A percentile compares a stretch with the other conserved stretches of the same genome.
phyloP scores from a whole-genome alignment of 176 grass and related monocot species.

The Typha latifolia region DNA sequence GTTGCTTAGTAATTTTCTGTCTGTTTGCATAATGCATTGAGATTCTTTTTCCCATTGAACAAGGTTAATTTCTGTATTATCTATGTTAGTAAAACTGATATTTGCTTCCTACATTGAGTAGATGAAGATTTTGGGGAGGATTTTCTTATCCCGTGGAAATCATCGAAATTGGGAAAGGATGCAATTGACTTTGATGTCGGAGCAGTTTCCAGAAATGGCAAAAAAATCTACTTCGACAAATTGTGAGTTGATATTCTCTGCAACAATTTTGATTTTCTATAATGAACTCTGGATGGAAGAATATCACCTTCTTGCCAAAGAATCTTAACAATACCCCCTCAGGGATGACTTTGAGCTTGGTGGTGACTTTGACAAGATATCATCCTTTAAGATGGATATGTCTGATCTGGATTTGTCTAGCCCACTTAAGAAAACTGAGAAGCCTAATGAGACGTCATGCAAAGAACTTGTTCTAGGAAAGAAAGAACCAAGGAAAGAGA shows the following conservation, averaged over 20 bases:
- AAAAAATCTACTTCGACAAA: conserved; percentile 74
- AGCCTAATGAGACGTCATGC: conserved; percentile 29
- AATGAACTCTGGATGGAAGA: background rate
- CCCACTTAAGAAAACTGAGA: conserved; percentile 57
- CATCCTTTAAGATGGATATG: conserved; percentile 79
- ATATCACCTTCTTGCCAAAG: background rate
- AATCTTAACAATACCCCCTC: background rate
- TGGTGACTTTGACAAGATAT: conserved; percentile 74
- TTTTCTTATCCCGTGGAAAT: conserved; percentile 81
- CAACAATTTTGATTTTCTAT: background rate
- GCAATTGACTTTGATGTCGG: conserved; percentile 60
- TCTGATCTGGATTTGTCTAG: conserved; percentile 81
- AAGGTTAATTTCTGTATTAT: background rate
- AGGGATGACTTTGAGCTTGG: conserved; percentile 92
- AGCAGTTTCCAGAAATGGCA: conserved; percentile 46
- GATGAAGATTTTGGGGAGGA: conserved; percentile 88
- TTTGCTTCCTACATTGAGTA: conserved; percentile 17
- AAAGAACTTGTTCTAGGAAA: conserved; percentile 37
- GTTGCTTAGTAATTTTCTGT: conserved; percentile 1
- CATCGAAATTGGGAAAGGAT: conserved; percentile 45
- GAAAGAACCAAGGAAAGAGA: conserved; percentile 55
- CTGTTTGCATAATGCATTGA: background rate
- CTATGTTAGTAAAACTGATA: background rate
- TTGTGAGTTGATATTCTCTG: conserved; percentile 49
- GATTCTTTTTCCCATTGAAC: background rate